Evolutionary conservation across 2,329 filamentous ascomycete genomes (phyloP).

Genomic region (Xylariaceae sp.): DNA sequence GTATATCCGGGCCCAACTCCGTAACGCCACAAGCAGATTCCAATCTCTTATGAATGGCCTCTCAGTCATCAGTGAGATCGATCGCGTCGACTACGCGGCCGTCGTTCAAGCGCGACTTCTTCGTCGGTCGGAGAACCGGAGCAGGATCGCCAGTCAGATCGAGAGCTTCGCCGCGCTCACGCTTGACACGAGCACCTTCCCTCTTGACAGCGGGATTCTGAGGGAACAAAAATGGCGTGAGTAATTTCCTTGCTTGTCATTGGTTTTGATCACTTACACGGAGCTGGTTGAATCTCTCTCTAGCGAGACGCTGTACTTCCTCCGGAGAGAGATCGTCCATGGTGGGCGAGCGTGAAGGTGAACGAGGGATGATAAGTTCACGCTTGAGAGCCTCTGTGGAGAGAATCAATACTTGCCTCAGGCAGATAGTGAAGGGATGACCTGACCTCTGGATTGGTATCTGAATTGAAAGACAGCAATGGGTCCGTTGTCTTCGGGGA

Average conservation of each 20-base stretch:
- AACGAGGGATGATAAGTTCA: conserved; percentile 29
- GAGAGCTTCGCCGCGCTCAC: conserved; percentile 22
- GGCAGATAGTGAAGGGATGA: neutral
- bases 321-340: conserved; percentile 20
- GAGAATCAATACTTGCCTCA: neutral
- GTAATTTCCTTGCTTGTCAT: neutral
- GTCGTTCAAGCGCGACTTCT: conserved; percentile 12
- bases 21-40: neutral
- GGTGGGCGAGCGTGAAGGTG: conserved; percentile 18
- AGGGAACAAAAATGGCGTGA: neutral
- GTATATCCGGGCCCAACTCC: conserved; percentile 8
- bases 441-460: conserved; percentile 31
- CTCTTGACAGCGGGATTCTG: conserved; percentile 8
- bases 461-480: conserved; percentile 29
- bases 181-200: conserved; percentile 23
- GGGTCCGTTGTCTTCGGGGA: conserved; percentile 19
- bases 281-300: conserved; percentile 28
- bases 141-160: conserved; percentile 21
- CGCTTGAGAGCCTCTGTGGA: conserved; percentile 29
- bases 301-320: conserved; percentile 28
- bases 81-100: conserved; percentile 16
- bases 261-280: conserved; percentile 19
- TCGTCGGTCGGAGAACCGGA: conserved; percentile 2
- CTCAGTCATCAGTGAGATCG: conserved; percentile 25
- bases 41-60: neutral